phyloP scores from a whole-genome alignment of 1,139 yeast species.

The Scheffersomyces quercinus region DNA sequence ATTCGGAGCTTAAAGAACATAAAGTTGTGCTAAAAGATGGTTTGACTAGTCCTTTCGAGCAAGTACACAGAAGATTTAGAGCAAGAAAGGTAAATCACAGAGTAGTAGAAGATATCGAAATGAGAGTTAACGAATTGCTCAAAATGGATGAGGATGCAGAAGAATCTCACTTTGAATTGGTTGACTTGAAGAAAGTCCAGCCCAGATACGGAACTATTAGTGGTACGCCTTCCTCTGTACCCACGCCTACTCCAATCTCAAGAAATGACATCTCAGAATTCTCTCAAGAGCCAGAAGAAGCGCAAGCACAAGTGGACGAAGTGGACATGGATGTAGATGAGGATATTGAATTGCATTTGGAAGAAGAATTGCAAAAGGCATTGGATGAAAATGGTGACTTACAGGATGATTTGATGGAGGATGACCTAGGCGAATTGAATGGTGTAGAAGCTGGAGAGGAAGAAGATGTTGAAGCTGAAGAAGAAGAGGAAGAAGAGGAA shows the following conservation, averaged over 20 bases:
- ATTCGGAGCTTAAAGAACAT: constrained; percentile 40
- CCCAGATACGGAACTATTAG: constrained; percentile 17
- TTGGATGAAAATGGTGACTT: constrained; percentile 22
- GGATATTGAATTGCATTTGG: constrained; percentile 24
- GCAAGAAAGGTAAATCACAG: constrained; percentile 51
- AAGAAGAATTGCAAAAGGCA: constrained; percentile 45
- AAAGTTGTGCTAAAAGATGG: constrained; percentile 72
- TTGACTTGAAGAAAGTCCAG: constrained; percentile 48
- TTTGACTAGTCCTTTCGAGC: constrained; percentile 69
- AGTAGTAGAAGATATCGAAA: constrained; percentile 68
- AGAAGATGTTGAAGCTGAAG: constrained; percentile 12
- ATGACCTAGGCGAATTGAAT: constrained; percentile 14
- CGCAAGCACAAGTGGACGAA: constrained; percentile 20
- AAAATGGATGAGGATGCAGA: constrained; percentile 82
- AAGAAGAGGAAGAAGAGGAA: constrained; percentile 21
- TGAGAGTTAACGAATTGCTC: constrained; percentile 74
- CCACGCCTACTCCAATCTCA: constrained; percentile 18
- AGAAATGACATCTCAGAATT: constrained; percentile 1
- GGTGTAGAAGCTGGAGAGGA: constrained; percentile 16
- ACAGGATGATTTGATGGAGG: constrained; percentile 10
- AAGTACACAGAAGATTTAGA: constrained; percentile 49
- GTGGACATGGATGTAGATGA: constrained; percentile 12
- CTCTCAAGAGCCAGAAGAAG: constrained; percentile 4
- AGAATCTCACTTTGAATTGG: constrained; percentile 73
- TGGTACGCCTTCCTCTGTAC: constrained; percentile 25